Conservation (phyloP, 1,139 yeast genomes). For the Kluyveromyces sp. region DNA sequence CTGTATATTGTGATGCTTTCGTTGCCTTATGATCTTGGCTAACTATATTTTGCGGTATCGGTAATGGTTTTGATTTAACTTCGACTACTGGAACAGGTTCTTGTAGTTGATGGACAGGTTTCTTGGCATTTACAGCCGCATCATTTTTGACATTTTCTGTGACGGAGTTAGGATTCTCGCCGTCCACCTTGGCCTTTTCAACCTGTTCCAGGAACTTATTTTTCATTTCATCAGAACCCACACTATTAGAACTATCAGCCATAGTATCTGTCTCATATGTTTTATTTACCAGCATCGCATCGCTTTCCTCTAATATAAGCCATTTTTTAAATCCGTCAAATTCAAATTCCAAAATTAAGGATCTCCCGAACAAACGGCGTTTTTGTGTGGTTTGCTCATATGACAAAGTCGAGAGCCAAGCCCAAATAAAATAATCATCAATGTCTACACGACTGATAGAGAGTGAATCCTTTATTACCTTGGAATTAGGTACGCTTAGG, state of each 20-base stretch:
- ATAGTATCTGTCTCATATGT: neutral
- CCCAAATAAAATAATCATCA: slow-evolving; percentile 86
- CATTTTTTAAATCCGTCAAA: slow-evolving; percentile 75
- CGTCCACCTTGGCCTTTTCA: neutral
- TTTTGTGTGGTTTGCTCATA: slow-evolving; percentile 63
- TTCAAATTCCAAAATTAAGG: slow-evolving; percentile 64
- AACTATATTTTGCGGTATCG: too few relatives aligned
- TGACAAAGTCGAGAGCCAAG: slow-evolving; percentile 76
- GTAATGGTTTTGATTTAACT: neutral
- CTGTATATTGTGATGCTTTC: too few relatives aligned
- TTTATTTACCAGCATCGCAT: slow-evolving; percentile 25
- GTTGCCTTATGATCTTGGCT: too few relatives aligned
- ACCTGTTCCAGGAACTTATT: neutral
- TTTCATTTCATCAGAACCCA: neutral
- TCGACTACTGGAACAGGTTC: neutral
- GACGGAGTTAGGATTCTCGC: neutral
- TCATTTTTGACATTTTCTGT: neutral
- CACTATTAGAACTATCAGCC: neutral
- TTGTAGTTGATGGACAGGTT: too few relatives aligned
- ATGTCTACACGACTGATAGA: slow-evolving; percentile 60
- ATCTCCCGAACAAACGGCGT: slow-evolving; percentile 69
- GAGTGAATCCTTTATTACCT: slow-evolving; percentile 16
- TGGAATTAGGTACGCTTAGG: slow-evolving; percentile 8
- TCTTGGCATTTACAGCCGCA: neutral
- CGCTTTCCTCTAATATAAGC: slow-evolving; percentile 64